Base-by-base conservation (phyloP, 2,329 filamentous ascomycete species). In the Mycosphaerella sp. region DNA sequence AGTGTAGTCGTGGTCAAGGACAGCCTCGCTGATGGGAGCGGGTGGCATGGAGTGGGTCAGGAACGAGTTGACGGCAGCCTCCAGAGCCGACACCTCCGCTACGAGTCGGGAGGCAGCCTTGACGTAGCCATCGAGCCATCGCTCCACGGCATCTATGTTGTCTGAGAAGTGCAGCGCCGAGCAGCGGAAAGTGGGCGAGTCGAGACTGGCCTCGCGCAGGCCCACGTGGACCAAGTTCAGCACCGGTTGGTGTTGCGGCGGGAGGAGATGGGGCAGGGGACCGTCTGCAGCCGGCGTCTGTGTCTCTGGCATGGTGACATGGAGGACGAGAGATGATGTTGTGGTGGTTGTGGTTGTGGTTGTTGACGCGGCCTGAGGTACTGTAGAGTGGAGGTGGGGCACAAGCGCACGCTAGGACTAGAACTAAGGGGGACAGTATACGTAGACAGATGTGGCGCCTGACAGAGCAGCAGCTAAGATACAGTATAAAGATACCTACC, bases 1-100 rank as follows among this genome's bases (percentile, higher is more conserved):
- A 0, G 90, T 93, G 69, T 97, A 97, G 71, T 98, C 93, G 71
- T 95, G 89, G 67, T 98, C 93, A 65, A 98, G 77, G 47, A 91
- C 80, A 48, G 86, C 85, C 69, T 96, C 90, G 53, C 86, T 88
- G 50, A 89, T 77, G 49, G 83, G 79, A 17, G 79, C 70, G 4
- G 86, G 84, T 21, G 88, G 87, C n/a, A 84, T 79, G 27, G 87
- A 84, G 59, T 86, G 84, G 54, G 81, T 74, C 14, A 96, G 75
- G 66, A 93, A 93, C 49, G 74, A 76, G 67, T 86, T 86, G 62
- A 96, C 83, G 8, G 86, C 79, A 50, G 85, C 81, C 66, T 98
- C 93, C 58, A 98, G 79, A 2, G 81, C 79, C 44, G 81, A 75
- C 54, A 94, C 78, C 66, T 87, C 84, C 50, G 77, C 70, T 13